Conservation (phyloP, 345 rosid species). For the Anacardium occidentale region DNA sequence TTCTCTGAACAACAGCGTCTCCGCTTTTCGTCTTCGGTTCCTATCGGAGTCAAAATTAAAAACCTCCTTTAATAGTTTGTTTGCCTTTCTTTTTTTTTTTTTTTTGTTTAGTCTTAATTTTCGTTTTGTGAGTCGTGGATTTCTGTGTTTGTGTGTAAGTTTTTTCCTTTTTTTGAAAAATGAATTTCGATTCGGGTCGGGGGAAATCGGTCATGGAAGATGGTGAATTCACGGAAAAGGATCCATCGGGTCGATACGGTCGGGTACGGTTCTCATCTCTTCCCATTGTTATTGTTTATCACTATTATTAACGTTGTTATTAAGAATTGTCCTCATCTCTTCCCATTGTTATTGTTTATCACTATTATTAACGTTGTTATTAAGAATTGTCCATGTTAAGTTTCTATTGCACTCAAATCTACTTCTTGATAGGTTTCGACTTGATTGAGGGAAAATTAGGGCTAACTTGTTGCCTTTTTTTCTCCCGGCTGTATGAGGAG, state of each 20-base stretch:
- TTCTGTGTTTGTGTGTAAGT: background rate
- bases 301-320: background rate
- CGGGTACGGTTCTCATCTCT: conserved; percentile 41
- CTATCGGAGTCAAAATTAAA: conserved; percentile 14
- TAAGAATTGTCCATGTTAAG: background rate
- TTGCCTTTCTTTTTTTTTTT: background rate
- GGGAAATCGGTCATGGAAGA: conserved; percentile 26
- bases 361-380: background rate
- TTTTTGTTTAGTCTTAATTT: too few relatives aligned
- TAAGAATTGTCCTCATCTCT: background rate
- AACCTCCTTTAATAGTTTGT: conserved; percentile 22
- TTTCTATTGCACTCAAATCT: too few relatives aligned
- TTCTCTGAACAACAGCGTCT: conserved; percentile 34
- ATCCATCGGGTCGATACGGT: conserved; percentile 62
- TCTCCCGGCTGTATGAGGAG: too few relatives aligned
- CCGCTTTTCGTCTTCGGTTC: conserved; percentile 16
- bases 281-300: background rate
- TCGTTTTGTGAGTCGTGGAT: background rate
- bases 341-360: background rate
- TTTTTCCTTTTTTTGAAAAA: conserved; percentile 24
- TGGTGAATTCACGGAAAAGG: conserved; percentile 57
- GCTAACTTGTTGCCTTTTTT: background rate
- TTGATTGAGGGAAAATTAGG: background rate
- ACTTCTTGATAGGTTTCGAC: background rate
- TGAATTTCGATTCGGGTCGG: conserved; percentile 38